Base-by-base conservation (phyloP, 805 yeast genomes). In the Myxozyma geophila region DNA sequence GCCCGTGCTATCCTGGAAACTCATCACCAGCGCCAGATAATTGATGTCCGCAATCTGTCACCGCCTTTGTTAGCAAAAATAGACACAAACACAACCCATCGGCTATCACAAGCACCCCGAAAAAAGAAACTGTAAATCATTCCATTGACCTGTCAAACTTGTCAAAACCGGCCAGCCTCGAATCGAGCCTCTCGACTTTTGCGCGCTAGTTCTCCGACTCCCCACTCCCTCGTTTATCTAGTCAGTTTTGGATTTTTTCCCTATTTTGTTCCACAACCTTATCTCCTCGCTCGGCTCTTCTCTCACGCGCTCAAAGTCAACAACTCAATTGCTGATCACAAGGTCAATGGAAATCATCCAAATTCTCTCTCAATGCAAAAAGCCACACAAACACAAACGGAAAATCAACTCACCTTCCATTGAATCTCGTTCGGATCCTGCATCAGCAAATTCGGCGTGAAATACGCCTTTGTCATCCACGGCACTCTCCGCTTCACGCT, bases 11-110 rank as follows among this genome's bases (percentile, higher is more conserved):
- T 46, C 46, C 35, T 58, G 48, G 36, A 58, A 58, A 35, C 58
- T 52, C 57, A 52, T 46, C 33, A 43, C 52, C 6, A 58, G 48
- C 12, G 58, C 58, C 12, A 58, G 41, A n/a, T 41, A 49, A 28
- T 58, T 58, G 40, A 58, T 17, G 58, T 58, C 62, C 47, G 62
- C 52, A 19, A 58, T 52, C 62, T 58, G 43, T 15, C 13, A 15
- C 9, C n/a, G 1, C 6, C 28, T 8, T 12, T 3, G 61, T 58
- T 21, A 50, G 52, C 51, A 17, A 17, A 17, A 7, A n/a, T 28
- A 28, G 33, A 36, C 1, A n/a, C 47, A 8, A n/a, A 43, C 47
- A 43, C 17, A 19, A 43, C 47, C 19, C 47, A 12, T 39, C n/a
- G 2, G 15, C 21, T 43, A n/a, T 43, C 47, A 19, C 41, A 39